Conservation (phyloP, 75 land plant species). For the Pseudotsuga menziesii region DNA sequence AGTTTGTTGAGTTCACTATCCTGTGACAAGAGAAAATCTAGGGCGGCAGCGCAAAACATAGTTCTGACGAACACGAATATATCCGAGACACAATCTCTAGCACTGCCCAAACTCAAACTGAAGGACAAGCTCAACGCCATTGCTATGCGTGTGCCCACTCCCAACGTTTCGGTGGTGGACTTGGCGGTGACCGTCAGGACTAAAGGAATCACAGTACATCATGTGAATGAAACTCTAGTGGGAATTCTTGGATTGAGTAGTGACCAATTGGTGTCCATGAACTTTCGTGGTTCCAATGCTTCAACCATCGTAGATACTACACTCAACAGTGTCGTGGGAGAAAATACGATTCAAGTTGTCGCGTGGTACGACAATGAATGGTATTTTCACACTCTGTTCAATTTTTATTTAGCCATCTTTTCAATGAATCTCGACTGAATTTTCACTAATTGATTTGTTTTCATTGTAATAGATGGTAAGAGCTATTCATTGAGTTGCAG, state of each 20-base stretch:
- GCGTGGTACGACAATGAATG: conserved; percentile 98
- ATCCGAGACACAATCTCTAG: conserved; percentile 86
- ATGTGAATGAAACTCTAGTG: conserved; percentile 89
- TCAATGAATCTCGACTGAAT: too few species aligned
- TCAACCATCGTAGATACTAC: conserved; percentile 93
- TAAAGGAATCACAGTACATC: conserved; percentile 75
- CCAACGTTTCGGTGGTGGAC: conserved; percentile 96
- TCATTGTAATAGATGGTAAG: conserved; percentile 9
- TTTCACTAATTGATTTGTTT: too few species aligned
- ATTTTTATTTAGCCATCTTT: too few species aligned
- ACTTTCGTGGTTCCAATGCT: conserved; percentile 83
- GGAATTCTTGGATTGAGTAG: conserved; percentile 88
- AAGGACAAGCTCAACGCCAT: conserved; percentile 97
- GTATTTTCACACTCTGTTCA: neutral
- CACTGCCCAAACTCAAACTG: conserved; percentile 57
- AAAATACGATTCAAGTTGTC: conserved; percentile 92
- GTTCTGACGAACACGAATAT: conserved; percentile 91
- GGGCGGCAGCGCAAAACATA: too few species aligned
- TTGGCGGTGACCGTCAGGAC: conserved; percentile 83
- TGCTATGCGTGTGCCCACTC: conserved; percentile 92
- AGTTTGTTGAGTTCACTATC: too few species aligned
- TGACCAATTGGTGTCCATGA: conserved; percentile 81
- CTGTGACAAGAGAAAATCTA: too few species aligned
- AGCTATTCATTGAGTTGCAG: too few species aligned
- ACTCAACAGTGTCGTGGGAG: conserved; percentile 97